Percentiles rank a stretch among this genome's conserved stretches.
phyloP scores from a whole-genome alignment of 441 rosid genomes.

The Dalechampia spathulata region DNA sequence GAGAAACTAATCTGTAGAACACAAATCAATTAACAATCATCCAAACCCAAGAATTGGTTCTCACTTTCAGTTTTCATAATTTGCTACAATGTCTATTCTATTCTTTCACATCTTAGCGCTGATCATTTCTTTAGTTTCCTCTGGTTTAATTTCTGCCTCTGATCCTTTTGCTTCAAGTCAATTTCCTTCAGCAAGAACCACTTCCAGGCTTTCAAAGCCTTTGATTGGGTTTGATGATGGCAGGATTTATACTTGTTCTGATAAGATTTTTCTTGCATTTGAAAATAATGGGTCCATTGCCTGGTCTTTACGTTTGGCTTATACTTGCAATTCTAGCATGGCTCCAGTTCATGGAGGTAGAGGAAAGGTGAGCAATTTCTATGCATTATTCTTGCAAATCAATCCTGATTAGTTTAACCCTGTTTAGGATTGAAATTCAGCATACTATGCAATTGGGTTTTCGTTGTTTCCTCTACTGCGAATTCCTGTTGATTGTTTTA shows the following conservation, averaged over 20 bases:
- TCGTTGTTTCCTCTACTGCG: no score
- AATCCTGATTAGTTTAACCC: not conserved
- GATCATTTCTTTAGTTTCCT: not conserved
- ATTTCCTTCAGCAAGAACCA: constrained; percentile 12
- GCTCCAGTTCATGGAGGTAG: constrained; percentile 58
- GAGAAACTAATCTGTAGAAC: not conserved
- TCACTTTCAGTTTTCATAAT: not conserved
- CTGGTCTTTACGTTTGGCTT: constrained; percentile 59
- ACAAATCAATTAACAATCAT: not conserved
- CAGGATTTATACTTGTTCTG: constrained; percentile 62
- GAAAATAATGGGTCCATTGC: constrained; percentile 69
- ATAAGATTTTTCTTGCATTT: constrained; percentile 49
- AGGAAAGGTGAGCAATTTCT: constrained; percentile 36
- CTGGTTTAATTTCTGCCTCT: not conserved
- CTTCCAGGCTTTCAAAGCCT: constrained; percentile 50
- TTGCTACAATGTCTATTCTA: constrained; percentile 18
- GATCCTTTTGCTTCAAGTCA: constrained; percentile 23
- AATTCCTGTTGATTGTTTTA: constrained; percentile 6
- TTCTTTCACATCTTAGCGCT: constrained; percentile 16
- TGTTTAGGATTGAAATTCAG: not conserved
- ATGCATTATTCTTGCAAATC: not conserved
- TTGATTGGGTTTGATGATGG: constrained; percentile 57
- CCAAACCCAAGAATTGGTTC: not conserved
- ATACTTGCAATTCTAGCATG: constrained; percentile 34
- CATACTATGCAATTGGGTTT: not conserved